A percentile compares a stretch with the other conserved stretches of the same genome.
These are phyloP conservation scores for Vickermania ingenoplastis DNA, from an alignment of 208 protist species.

Conservation along the genomic window DNA sequence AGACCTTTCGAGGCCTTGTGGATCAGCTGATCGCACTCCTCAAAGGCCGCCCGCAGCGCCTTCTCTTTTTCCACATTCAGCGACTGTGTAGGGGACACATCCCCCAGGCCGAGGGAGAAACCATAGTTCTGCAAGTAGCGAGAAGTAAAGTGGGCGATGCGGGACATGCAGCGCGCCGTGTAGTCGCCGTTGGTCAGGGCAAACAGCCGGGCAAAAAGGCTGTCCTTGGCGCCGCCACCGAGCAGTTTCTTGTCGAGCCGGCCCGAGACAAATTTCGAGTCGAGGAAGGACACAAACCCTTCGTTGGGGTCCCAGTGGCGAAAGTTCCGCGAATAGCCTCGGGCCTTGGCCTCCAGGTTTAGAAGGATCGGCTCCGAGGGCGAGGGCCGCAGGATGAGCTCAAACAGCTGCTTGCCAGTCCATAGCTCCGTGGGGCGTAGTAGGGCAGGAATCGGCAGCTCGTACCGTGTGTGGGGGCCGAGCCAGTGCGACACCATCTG, in stretches of 20 bases:
- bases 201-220: constrained; percentile 95
- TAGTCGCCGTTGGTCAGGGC: constrained; percentile 66
- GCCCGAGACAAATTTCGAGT: constrained; percentile 93
- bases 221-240: constrained; percentile 91
- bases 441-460: constrained; percentile 95
- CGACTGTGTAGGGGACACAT: constrained; percentile 90
- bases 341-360: constrained; percentile 89
- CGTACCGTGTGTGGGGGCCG: constrained; percentile 52
- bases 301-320: constrained; percentile 54
- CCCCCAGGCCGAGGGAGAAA: constrained; percentile 99
- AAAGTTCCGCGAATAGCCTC: constrained; percentile 71
- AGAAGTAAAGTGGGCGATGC: constrained; percentile 92
- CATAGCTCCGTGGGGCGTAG: constrained; percentile 96
- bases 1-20: constrained; percentile 85
- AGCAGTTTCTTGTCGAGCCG: constrained; percentile 96
- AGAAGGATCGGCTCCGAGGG: constrained; percentile 49
- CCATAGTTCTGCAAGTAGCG: constrained; percentile 94
- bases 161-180: constrained; percentile 91
- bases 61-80: constrained; percentile 88
- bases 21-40: constrained; percentile 89
- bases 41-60: constrained; percentile 91
- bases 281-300: constrained; percentile 92
- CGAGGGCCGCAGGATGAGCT: constrained; percentile 85
- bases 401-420: constrained; percentile 99
- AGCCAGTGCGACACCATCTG: constrained; percentile 89